Evolutionary conservation across 1,284 basidiomycete genomes (phyloP), one percentile per base, ranked within the genome.

Genomic region (Pascua sp.): DNA sequence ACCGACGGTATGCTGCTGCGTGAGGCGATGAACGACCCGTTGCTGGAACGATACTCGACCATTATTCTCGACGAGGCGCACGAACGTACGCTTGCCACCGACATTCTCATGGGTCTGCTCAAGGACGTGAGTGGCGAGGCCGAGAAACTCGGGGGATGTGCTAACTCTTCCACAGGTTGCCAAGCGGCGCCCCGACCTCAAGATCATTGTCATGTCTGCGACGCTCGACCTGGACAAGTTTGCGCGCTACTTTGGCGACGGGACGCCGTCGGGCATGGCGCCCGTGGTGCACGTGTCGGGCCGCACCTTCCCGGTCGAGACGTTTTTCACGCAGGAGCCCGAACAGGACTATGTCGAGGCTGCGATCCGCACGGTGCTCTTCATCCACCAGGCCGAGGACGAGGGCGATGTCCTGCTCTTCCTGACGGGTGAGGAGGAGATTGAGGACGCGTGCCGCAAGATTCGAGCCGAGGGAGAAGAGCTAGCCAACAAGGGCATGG

Each of bases 21-120:
- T 42, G 94, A 98, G 80, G 94, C 93, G 8, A 97, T 98, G 91
- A 91, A 95, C 77, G 96, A 98, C 76, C 89, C 90, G 38, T 83
- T 86, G 49, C 84, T 98, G 36, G 82, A 84, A 49, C 85, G 91
- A 11, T 99, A 99, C 79, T 94, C 91, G 39, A 96, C 93, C 15
- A 91, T 98, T 77, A 97, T 99, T 67, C 86, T 98, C 58, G 96
- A 99, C 76, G 96, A 98, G 80, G 96, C 92, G 8, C 96, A 99
- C 81, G 96, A 98, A 79, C 87, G 96, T 64, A 98, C 96, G 0
- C 83, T 98, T 32, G 92, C 96, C 0, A 98, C 96, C 40, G 96
- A 99, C 78, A 94, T 98, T 65, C 87, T 99, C 49, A 98, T 99
- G 91, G 94, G 95, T 64, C 82, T 98, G 13, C 71, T 84, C 24